phyloP scores from a whole-genome alignment of 2,329 filamentous ascomycete genomes.

The Gremmenia infestans region DNA sequence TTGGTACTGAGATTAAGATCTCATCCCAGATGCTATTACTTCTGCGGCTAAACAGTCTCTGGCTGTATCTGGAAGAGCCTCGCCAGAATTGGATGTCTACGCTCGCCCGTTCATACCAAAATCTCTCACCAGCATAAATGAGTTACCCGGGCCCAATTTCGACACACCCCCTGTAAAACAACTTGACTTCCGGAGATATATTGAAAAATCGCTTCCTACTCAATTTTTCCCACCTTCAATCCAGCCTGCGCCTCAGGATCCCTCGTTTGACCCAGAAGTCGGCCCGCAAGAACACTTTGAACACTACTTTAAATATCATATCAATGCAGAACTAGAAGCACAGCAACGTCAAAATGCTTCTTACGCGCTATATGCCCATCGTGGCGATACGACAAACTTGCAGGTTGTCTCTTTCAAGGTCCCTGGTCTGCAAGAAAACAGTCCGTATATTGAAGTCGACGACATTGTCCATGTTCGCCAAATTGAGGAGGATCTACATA shows the following conservation, averaged over 20 bases:
- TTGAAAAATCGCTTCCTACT: no score
- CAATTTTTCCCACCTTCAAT: no score
- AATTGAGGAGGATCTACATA: constrained; percentile 6
- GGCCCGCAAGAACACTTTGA: constrained; percentile 1
- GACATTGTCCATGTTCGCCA: constrained; percentile 17
- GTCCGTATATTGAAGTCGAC: constrained; percentile 18
- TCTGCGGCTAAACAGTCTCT: no score
- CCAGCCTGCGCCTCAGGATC: no score
- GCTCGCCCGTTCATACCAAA: constrained; percentile 16
- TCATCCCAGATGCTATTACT: no score
- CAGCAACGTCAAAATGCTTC: constrained; percentile 12
- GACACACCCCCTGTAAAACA: constrained; percentile 7
- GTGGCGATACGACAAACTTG: background rate
- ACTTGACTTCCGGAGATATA: constrained; percentile 3
- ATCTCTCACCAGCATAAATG: constrained; percentile 11
- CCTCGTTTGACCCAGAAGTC: background rate
- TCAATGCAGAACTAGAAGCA: constrained; percentile 9
- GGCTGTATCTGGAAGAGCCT: background rate
- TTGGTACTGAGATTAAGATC: no score
- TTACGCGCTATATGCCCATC: constrained; percentile 13
- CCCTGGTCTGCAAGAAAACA: constrained; percentile 18
- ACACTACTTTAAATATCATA: constrained; percentile 5
- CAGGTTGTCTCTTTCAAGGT: constrained; percentile 5
- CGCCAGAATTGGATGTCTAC: constrained; percentile 11
- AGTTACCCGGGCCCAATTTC: constrained; percentile 3